Percentiles rank a stretch among this genome's conserved stretches.
Evolutionary conservation across 2,329 filamentous ascomycete species (phyloP).

Genomic region (Alternaria ethzedia): DNA sequence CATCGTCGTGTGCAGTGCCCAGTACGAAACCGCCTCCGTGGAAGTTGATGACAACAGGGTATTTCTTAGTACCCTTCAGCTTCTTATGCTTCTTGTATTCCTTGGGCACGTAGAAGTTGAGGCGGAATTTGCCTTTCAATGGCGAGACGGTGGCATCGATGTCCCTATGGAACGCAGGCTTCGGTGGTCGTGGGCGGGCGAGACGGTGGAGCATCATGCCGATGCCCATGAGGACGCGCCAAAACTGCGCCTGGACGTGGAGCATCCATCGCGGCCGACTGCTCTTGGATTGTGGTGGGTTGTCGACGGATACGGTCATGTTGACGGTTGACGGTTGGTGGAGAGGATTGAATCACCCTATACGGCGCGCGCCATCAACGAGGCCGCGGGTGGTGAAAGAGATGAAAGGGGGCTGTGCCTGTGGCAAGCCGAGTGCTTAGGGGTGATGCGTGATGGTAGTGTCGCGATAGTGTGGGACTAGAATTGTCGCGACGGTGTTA

Average conservation of each 20-base stretch:
- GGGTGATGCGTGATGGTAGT: neutral
- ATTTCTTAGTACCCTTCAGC: constrained; percentile 52
- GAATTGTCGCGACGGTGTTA: neutral
- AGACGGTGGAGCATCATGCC: constrained; percentile 73
- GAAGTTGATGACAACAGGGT: constrained; percentile 67
- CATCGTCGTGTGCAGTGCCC: constrained; percentile 65
- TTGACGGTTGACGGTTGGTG: neutral
- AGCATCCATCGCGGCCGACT: constrained; percentile 64
- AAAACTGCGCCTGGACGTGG: constrained; percentile 67
- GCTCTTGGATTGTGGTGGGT: constrained; percentile 24
- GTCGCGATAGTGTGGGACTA: neutral
- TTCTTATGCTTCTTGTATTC: constrained; percentile 55
- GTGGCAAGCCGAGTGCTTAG: constrained; percentile 10
- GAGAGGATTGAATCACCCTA: neutral
- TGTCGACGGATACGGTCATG: constrained; percentile 5
- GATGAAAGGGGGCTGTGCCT: constrained; percentile 18
- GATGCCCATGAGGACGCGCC: constrained; percentile 71
- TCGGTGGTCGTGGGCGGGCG: constrained; percentile 65
- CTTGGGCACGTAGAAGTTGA: constrained; percentile 68
- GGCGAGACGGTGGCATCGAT: constrained; percentile 60
- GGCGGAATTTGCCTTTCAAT: constrained; percentile 55
- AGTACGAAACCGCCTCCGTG: constrained; percentile 70
- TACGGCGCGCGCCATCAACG: constrained; percentile 10
- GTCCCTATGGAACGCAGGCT: constrained; percentile 64
- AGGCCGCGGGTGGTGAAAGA: neutral